Conservation (phyloP, 2,329 filamentous ascomycete species). For the Fusarium fujikuroi region DNA sequence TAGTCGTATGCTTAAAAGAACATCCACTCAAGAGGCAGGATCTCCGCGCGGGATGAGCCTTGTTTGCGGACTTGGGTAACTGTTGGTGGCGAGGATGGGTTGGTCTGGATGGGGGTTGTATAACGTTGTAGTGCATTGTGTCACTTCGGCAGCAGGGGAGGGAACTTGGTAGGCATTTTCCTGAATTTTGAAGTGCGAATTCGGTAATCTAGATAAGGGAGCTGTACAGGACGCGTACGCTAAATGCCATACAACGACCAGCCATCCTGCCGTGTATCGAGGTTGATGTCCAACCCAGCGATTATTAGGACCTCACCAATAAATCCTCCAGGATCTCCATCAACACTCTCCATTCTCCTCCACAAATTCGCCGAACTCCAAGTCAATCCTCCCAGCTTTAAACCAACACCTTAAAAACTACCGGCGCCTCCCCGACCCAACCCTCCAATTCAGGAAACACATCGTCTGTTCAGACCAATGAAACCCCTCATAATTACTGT, state of each 20-base stretch:
- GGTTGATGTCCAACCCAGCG: no score
- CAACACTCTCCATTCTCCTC: background rate
- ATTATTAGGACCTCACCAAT: background rate
- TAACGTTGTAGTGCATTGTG: background rate
- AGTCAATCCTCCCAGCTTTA: no score
- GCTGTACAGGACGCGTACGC: background rate
- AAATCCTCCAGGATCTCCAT: rapidly evolving
- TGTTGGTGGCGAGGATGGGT: background rate
- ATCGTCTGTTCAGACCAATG: background rate
- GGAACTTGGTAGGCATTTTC: rapidly evolving
- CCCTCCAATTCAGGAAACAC: background rate
- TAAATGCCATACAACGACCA: rapidly evolving
- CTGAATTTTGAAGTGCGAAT: rapidly evolving
- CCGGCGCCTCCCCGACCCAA: background rate
- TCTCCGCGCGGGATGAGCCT: background rate
- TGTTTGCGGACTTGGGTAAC: background rate
- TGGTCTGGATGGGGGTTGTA: background rate
- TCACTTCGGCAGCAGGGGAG: background rate
- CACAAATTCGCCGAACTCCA: background rate
- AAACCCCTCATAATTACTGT: background rate
- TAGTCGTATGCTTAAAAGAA: background rate
- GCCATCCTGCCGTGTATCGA: no score
- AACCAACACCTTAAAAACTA: background rate
- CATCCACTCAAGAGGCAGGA: rapidly evolving
- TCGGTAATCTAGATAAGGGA: background rate